Conservation (phyloP, 306 rosid genomes). For the Heteromeles arbutifolia region DNA sequence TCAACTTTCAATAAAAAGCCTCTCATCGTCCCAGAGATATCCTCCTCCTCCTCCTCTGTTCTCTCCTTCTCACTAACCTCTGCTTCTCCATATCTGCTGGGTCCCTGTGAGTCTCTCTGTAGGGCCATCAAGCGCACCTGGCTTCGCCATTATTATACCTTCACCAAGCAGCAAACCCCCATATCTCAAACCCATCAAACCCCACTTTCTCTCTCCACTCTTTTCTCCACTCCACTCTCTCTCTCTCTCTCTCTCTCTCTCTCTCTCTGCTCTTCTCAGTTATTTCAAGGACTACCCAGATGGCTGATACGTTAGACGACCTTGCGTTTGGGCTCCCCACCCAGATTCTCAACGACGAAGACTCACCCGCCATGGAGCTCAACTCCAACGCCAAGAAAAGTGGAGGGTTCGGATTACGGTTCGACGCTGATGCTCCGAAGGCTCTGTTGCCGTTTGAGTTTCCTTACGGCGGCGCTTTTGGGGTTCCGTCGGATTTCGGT, state of each 20-base stretch:
- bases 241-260: not conserved
- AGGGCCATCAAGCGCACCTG: not conserved
- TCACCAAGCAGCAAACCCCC: constrained; percentile 6
- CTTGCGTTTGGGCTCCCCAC: constrained; percentile 77
- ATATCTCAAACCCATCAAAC: not conserved
- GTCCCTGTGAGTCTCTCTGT: constrained; percentile 6
- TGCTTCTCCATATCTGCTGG: not conserved
- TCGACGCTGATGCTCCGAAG: not conserved
- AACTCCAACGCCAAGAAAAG: not conserved
- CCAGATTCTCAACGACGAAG: constrained; percentile 35
- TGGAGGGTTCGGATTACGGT: not conserved
- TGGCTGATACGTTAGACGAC: constrained; percentile 57
- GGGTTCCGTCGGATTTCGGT: constrained; percentile 30
- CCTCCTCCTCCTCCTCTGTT: not conserved
- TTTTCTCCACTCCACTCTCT: not conserved
- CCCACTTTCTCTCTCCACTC: not conserved
- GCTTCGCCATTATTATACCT: constrained; percentile 7
- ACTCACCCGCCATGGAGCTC: not conserved
- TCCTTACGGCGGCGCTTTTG: constrained; percentile 24
- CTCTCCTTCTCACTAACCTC: not conserved
- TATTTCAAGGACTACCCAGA: not conserved
- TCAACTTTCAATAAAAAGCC: not conserved
- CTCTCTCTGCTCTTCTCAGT: not conserved
- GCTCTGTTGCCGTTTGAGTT: constrained; percentile 31
- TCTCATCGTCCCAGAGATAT: too few relatives aligned